Evolutionary conservation across 2,329 filamentous ascomycete genomes (phyloP).

Genomic region (Colletotrichum sp.): DNA sequence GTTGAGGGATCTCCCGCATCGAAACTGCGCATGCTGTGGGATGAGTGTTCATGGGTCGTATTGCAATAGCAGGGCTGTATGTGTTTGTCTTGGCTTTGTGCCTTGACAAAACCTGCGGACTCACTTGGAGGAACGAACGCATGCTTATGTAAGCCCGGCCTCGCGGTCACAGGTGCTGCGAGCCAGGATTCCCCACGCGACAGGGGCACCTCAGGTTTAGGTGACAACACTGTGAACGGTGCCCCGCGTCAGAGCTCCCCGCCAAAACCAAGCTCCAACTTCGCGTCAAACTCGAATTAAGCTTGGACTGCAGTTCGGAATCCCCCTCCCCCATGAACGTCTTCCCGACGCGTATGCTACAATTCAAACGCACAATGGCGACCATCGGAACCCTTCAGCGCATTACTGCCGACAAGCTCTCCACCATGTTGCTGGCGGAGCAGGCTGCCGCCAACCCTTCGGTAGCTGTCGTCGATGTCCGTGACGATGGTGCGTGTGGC

Average conservation of each 20-base stretch:
- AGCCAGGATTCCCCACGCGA: neutral
- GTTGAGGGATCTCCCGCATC: neutral
- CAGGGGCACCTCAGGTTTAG: neutral
- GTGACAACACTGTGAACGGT: neutral
- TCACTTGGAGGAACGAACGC: neutral
- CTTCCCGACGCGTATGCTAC: neutral
- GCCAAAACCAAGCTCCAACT: neutral
- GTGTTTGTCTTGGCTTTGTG: neutral
- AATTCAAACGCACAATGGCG: constrained; percentile 40
- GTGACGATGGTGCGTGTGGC: constrained; percentile 71
- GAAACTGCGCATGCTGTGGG: neutral
- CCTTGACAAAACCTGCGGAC: neutral
- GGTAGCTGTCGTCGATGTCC: constrained; percentile 85
- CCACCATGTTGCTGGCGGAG: constrained; percentile 64
- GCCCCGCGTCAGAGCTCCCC: constrained; percentile 11
- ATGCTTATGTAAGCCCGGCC: neutral
- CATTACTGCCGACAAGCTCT: constrained; percentile 73
- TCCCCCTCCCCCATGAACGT: neutral
- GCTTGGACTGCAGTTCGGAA: neutral
- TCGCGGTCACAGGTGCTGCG: neutral
- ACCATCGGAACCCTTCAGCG: constrained; percentile 68
- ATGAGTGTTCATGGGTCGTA: neutral
- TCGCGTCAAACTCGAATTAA: neutral
- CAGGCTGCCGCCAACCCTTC: constrained; percentile 41
- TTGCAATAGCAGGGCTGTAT: neutral